phyloP scores from a whole-genome alignment of 441 rosid genomes.

The Macaranga tanarius region DNA sequence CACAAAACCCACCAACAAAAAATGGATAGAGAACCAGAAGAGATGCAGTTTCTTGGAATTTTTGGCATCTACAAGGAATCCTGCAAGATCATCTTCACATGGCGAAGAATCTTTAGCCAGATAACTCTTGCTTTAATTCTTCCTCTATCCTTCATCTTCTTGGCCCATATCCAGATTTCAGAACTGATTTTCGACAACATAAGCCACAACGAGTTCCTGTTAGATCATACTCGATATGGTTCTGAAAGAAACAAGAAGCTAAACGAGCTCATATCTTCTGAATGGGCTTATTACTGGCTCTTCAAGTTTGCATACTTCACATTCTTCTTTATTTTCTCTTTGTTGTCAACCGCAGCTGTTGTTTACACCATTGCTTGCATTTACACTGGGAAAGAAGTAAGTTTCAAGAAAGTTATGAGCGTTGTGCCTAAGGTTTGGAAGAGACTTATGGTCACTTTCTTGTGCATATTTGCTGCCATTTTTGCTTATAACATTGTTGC shows the following conservation, averaged over 20 bases:
- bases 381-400: conserved; percentile 39
- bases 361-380: conserved; percentile 54
- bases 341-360: conserved; percentile 53
- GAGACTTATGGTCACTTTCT: conserved; percentile 46
- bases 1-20: conserved; percentile 15
- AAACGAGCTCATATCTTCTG: conserved; percentile 27
- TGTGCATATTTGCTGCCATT: conserved; percentile 30
- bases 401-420: conserved; percentile 42
- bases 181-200: conserved; percentile 32
- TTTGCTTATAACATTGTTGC: conserved; percentile 29
- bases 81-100: conserved; percentile 41
- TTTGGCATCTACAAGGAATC: conserved; percentile 46
- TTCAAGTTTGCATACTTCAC: conserved; percentile 41
- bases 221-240: conserved; percentile 24
- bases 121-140: conserved; percentile 55
- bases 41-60: conserved; percentile 56
- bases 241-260: conserved; percentile 25
- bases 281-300: conserved; percentile 30
- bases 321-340: conserved; percentile 39
- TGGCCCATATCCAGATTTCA: conserved; percentile 35
- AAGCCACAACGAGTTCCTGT: conserved; percentile 16
- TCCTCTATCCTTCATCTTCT: conserved; percentile 37
- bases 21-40: conserved; percentile 65
- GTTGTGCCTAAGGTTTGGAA: conserved; percentile 62
- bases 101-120: conserved; percentile 51